phyloP scores from a whole-genome alignment of 306 rosid genomes.

The Rosa rugosa region DNA sequence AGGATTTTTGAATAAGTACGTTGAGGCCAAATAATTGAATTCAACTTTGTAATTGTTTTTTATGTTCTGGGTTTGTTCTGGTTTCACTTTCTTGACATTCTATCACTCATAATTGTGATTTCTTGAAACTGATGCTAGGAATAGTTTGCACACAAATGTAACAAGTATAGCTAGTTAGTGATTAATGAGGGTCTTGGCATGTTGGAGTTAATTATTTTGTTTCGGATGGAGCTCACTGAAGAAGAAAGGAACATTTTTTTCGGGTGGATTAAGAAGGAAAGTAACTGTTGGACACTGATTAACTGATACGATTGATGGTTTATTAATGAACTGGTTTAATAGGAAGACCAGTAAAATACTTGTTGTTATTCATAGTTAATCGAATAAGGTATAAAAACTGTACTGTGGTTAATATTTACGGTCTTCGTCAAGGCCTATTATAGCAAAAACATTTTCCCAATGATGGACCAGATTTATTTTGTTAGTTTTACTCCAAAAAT shows the following conservation, averaged over 20 bases:
- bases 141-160: neutral
- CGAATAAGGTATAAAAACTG: no score
- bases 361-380: neutral
- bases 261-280: neutral
- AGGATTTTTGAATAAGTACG: no score
- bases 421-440: neutral
- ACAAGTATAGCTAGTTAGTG: neutral
- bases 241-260: neutral
- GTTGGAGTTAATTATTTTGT: neutral
- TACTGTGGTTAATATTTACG: neutral
- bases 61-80: no score
- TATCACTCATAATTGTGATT: neutral
- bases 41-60: no score
- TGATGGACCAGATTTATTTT: neutral
- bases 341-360: neutral
- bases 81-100: no score
- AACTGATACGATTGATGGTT: neutral
- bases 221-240: neutral
- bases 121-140: neutral
- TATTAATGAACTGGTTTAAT: neutral
- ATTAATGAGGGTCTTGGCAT: neutral
- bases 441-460: neutral
- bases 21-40: no score
- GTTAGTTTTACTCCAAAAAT: neutral
- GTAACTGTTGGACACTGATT: neutral